Percentiles rank a stretch among this genome's conserved stretches.
Conservation (phyloP, 2,329 filamentous ascomycete genomes). For the Capronia americana region DNA sequence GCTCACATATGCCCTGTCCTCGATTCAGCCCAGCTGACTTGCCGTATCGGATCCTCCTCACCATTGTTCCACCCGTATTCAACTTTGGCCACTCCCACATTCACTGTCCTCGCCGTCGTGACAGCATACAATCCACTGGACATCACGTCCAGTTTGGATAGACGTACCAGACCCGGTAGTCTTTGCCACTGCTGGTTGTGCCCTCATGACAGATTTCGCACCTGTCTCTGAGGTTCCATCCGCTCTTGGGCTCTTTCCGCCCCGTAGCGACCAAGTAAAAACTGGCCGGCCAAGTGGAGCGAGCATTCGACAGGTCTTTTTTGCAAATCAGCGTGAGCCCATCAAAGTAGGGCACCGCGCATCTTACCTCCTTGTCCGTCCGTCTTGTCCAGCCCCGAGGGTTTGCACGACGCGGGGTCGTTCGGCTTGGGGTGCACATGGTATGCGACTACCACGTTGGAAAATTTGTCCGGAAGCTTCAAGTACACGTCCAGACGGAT, state of each 20-base stretch:
- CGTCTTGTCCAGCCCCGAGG: not conserved
- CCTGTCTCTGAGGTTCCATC: not conserved
- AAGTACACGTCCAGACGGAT: not conserved
- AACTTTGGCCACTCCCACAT: not conserved
- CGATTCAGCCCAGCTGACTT: not conserved
- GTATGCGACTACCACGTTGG: not conserved
- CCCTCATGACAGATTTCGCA: not conserved
- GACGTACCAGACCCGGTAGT: not conserved
- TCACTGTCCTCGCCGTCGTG: not conserved
- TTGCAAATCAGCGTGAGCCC: not conserved
- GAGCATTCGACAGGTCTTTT: not conserved
- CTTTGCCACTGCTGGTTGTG: not conserved
- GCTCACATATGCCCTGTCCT: not conserved
- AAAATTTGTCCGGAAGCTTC: not conserved
- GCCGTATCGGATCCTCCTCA: not conserved
- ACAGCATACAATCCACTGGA: not conserved
- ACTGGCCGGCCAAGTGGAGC: not conserved
- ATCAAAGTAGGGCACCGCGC: not conserved
- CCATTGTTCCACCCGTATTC: not conserved
- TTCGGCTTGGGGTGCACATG: not conserved
- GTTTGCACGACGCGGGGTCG: not conserved
- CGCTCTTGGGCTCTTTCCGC: not conserved
- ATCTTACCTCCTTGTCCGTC: not conserved
- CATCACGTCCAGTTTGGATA: not conserved
- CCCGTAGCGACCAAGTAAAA: not conserved